A percentile compares a stretch with the other conserved stretches of the same genome.
These are phyloP conservation scores for Penicillium sp. DNA, from an alignment of 2,329 filamentous ascomycete genomes.

Conservation along the genomic window DNA sequence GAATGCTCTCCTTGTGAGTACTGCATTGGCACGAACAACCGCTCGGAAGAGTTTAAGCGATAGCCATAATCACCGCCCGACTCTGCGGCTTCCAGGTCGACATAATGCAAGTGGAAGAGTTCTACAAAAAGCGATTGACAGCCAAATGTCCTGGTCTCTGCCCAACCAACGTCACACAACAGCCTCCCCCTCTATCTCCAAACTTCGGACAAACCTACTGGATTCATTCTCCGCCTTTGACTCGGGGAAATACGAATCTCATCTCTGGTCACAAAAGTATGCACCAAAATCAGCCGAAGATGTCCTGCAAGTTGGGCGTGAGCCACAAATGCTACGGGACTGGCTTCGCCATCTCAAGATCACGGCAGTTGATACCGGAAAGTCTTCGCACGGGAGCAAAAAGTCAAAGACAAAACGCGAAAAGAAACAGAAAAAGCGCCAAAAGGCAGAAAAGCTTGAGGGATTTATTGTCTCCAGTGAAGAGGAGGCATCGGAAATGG, in stretches of 20 bases:
- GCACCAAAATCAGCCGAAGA: slow-evolving; percentile 68
- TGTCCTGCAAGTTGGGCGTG: slow-evolving; percentile 72
- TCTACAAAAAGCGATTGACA: slow-evolving; percentile 29
- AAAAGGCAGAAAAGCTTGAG: slow-evolving; percentile 70
- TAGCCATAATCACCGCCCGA: background rate
- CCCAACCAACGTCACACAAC: slow-evolving; percentile 5
- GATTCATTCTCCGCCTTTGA: slow-evolving; percentile 77
- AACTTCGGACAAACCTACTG: slow-evolving; percentile 62
- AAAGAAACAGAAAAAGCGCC: slow-evolving; percentile 57
- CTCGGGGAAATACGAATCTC: slow-evolving; percentile 69
- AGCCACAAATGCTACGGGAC: slow-evolving; percentile 70
- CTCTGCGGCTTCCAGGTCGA: slow-evolving; percentile 32
- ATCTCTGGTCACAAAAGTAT: slow-evolving; percentile 83
- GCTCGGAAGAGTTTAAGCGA: background rate
- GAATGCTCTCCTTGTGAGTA: slow-evolving; percentile 32
- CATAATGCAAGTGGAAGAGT: slow-evolving; percentile 30
- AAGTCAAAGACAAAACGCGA: slow-evolving; percentile 25
- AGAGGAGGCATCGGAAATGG: slow-evolving; percentile 70
- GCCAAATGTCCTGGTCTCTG: slow-evolving; percentile 28
- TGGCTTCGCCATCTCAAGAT: slow-evolving; percentile 81
- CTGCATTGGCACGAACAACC: slow-evolving; percentile 9
- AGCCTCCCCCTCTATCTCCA: slow-evolving; percentile 56
- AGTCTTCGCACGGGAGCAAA: slow-evolving; percentile 28
- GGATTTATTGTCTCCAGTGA: slow-evolving; percentile 79
- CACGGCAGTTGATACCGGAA: slow-evolving; percentile 69